A percentile compares a stretch with the other conserved stretches of the same genome.
These are phyloP conservation scores for Salvia miltiorrhiza DNA, from an alignment of 257 asterid species.

Conservation along the genomic window DNA sequence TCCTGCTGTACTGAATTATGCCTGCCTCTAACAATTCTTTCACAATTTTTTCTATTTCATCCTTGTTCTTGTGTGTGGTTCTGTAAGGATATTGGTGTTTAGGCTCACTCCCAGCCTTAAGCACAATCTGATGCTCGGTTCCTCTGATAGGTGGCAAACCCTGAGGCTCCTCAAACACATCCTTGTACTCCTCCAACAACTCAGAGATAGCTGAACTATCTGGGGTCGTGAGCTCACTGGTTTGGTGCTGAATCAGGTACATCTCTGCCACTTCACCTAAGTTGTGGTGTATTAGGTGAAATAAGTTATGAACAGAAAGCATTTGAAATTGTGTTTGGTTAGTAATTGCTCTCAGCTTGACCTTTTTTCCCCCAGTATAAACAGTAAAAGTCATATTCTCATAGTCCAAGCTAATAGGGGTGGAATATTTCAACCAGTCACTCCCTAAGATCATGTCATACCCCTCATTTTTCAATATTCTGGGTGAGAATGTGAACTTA, in stretches of 20 bases:
- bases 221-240: too few species aligned
- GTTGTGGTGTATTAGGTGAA: neutral
- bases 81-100: neutral
- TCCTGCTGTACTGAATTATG: neutral
- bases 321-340: neutral
- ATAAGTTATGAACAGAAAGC: neutral
- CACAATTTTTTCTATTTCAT: neutral
- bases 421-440: too few species aligned
- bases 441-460: too few species aligned
- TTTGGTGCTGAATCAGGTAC: neutral
- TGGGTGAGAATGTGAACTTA: neutral
- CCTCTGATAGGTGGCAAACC: neutral
- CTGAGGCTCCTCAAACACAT: neutral
- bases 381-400: neutral
- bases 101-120: neutral
- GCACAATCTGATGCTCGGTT: too few species aligned
- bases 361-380: neutral
- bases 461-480: too few species aligned
- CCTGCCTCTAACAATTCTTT: neutral
- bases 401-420: neutral
- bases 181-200: neutral
- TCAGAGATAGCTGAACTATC: neutral
- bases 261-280: neutral
- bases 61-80: neutral
- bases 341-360: neutral